phyloP scores from a whole-genome alignment of 176 grass and related monocot species.

The Cymbopogon citratus region DNA sequence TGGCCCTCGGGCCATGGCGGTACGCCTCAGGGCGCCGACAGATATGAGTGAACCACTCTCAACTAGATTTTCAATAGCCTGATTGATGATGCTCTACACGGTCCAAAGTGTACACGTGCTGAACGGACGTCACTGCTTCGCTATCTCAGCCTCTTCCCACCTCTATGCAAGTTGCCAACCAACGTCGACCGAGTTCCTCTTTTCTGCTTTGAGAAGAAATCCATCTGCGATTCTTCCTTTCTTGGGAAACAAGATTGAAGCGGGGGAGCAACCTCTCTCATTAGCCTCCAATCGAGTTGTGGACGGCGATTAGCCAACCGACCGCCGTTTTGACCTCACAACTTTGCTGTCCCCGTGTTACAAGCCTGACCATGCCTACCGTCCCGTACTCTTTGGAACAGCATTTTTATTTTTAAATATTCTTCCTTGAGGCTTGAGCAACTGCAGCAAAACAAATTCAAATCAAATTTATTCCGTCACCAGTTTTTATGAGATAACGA shows the following conservation, averaged over 20 bases:
- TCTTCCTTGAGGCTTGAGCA: neutral
- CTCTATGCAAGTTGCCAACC: neutral
- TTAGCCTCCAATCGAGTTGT: too few species aligned
- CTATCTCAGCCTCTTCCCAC: neutral
- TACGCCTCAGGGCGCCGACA: too few species aligned
- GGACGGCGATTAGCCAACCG: neutral
- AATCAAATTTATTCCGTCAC: neutral
- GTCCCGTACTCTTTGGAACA: neutral
- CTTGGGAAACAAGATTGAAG: slow-evolving; percentile 24
- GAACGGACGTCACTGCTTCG: neutral
- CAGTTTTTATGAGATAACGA: neutral
- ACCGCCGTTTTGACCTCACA: neutral
- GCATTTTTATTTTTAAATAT: neutral
- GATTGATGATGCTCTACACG: too few species aligned
- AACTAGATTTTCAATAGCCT: too few species aligned
- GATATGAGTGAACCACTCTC: too few species aligned
- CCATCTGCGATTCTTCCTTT: slow-evolving; percentile 14
- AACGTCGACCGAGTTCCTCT: neutral
- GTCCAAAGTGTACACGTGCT: too few species aligned
- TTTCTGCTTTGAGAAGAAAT: neutral
- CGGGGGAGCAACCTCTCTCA: too few species aligned
- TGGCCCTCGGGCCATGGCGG: too few species aligned
- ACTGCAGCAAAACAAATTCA: neutral
- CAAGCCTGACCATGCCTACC: neutral
- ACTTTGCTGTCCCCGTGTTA: neutral